Base-by-base conservation (phyloP, 1,284 basidiomycete genomes). In the Naganishia cerealis region DNA sequence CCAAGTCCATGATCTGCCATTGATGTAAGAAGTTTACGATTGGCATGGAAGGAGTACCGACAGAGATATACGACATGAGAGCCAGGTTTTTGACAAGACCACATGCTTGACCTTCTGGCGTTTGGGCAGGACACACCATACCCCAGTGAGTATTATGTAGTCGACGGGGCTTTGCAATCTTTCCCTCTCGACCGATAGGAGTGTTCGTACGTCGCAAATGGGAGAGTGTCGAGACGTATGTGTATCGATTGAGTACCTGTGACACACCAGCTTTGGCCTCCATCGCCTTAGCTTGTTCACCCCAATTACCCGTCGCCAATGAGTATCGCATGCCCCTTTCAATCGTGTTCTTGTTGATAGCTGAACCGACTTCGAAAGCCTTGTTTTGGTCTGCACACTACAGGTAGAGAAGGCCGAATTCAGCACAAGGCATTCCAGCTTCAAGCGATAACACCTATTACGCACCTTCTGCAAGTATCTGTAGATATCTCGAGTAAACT, bases 91-190 rank as follows among this genome's bases (percentile, higher is more conserved):
- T 99, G 81, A 99, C 96, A 56, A 99, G 86, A 82, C 95, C 95
- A 83, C 95, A 99, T 70, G 95, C 96, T 80, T 99, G 95, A 67
- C 95, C 95, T 88, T 99, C 95, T 9, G 96, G 95, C 12, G 95
- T 99, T 81, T 99, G 96, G 57, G 95, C 96, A 48, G 95, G 96
- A 77, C 94, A 97, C 13, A 99, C 95, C 94, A 99, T 97, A 55
- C 95, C 95, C 95, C 95, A 99, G 77, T 99, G 95, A 1, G 96
- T 98, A 78, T 99, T 99, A 81, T 99, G 95, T 67, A 99, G 84
- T 77, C 99, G 96, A 76, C 95, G 95, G 63, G 95, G 96, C 80
- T 98, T 98, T 61, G 95, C 95, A 69, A 98, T 98, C 84, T 99
- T 99, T 71, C 94, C 94, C 79, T 99, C 95, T 73, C 96, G 89